Conservation (phyloP, 495 filamentous ascomycete species). For the Penicillium bovifimosum region DNA sequence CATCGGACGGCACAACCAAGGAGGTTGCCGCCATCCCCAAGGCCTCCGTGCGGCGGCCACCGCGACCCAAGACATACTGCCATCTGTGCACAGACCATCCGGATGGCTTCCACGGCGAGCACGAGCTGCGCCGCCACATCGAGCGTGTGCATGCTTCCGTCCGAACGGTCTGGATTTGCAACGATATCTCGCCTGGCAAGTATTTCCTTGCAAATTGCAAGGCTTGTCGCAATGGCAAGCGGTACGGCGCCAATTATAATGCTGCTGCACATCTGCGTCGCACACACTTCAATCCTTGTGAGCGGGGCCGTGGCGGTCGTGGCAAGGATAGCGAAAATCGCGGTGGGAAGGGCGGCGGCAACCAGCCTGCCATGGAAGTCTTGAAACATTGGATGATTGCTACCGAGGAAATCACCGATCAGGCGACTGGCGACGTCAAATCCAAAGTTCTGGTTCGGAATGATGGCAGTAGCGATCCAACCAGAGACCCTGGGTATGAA, state of each 20-base stretch:
- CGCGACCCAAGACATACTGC: constrained; percentile 72
- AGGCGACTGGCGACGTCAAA: background rate
- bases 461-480: background rate
- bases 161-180: constrained; percentile 77
- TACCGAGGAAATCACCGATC: constrained; percentile 46
- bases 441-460: background rate
- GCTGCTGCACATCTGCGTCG: constrained; percentile 87
- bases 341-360: constrained; percentile 78
- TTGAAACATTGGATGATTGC: constrained; percentile 81
- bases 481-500: background rate
- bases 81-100: constrained; percentile 67
- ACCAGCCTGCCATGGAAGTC: constrained; percentile 73
- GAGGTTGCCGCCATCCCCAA: constrained; percentile 61
- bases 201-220: constrained; percentile 81
- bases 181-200: constrained; percentile 56
- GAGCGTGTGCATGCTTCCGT: constrained; percentile 70
- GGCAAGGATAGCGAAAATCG: constrained; percentile 58
- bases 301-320: constrained; percentile 49
- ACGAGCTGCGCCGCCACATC: constrained; percentile 84
- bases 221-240: constrained; percentile 69
- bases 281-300: constrained; percentile 73
- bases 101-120: constrained; percentile 87
- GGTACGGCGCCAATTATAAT: constrained; percentile 92
- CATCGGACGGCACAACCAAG: constrained; percentile 54
- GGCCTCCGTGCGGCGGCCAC: constrained; percentile 66